Evolutionary conservation across 202 grass and related monocot genomes (phyloP).

Genomic region (Tripidium arundinaceum): DNA sequence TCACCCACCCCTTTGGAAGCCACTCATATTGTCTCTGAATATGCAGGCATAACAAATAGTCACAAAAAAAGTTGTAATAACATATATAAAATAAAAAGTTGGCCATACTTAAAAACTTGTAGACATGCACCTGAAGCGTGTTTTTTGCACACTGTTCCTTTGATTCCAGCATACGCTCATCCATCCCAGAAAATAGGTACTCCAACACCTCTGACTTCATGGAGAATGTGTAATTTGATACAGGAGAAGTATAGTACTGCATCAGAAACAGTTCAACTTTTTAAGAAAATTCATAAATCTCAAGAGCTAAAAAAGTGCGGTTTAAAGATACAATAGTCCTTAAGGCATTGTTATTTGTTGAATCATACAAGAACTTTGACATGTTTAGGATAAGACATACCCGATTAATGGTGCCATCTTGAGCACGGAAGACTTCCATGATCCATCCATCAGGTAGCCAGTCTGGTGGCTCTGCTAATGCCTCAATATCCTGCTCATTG

Average conservation of each 20-base stretch:
- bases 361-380: background rate
- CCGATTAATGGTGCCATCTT: background rate
- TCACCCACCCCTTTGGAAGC: constrained; percentile 44
- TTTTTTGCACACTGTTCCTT: background rate
- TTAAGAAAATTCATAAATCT: background rate
- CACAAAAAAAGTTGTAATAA: background rate
- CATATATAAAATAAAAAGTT: background rate
- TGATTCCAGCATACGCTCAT: background rate
- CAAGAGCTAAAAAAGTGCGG: background rate
- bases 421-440: constrained; percentile 30
- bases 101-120: no score
- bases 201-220: background rate
- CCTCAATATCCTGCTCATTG: background rate
- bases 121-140: background rate
- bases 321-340: no score
- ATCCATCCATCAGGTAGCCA: constrained; percentile 51
- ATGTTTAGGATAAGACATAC: background rate
- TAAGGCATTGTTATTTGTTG: background rate
- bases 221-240: background rate
- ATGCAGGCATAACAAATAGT: background rate
- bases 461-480: background rate
- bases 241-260: background rate
- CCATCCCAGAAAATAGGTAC: constrained; percentile 28
- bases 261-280: background rate
- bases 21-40: constrained; percentile 26